phyloP scores from a whole-genome alignment of 2,329 filamentous ascomycete species.

The Teratosphaeria epicoccoides region DNA sequence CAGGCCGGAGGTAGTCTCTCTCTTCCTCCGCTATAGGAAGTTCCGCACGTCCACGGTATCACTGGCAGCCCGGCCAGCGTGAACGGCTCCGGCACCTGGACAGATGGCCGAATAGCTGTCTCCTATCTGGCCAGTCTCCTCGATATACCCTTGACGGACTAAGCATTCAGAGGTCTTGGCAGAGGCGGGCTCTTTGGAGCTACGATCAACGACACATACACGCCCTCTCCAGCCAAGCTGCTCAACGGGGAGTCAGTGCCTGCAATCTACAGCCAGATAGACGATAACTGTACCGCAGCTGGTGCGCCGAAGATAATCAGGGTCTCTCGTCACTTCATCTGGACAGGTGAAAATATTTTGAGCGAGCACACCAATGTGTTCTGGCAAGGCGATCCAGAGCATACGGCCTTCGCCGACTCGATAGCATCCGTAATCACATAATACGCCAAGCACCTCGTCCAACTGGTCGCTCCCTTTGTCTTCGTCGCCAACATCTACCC shows the following conservation, averaged over 20 bases:
- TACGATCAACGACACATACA: constrained; percentile 21
- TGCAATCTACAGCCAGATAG: constrained; percentile 13
- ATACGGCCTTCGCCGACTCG: constrained; percentile 10
- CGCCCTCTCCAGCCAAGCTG: constrained; percentile 5
- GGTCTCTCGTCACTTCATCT: constrained; percentile 15
- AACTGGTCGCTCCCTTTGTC: constrained; percentile 15
- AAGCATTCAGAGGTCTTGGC: constrained; percentile 20
- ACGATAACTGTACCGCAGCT: constrained; percentile 9
- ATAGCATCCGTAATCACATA: constrained; percentile 6
- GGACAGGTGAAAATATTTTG: constrained; percentile 15
- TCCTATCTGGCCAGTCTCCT: constrained; percentile 17
- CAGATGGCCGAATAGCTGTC: constrained; percentile 20
- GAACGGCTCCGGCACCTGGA: constrained; percentile 23
- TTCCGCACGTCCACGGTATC: constrained; percentile 19
- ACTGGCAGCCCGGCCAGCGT: constrained; percentile 13
- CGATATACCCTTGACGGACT: constrained; percentile 12
- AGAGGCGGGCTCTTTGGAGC: constrained; percentile 17
- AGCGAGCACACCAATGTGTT: constrained; percentile 14
- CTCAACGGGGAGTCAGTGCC: constrained; percentile 6
- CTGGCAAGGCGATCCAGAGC: constrained; percentile 13
- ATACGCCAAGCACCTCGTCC: constrained; percentile 11
- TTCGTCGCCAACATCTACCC: constrained; percentile 18
- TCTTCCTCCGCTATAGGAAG: too few species aligned
- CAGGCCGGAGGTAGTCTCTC: too few species aligned
- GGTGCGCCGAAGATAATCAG: constrained; percentile 9